These are phyloP conservation scores for Rhododendron kiyosumense DNA, from an alignment of 148 eudicot genomes.

Conservation along the genomic window DNA sequence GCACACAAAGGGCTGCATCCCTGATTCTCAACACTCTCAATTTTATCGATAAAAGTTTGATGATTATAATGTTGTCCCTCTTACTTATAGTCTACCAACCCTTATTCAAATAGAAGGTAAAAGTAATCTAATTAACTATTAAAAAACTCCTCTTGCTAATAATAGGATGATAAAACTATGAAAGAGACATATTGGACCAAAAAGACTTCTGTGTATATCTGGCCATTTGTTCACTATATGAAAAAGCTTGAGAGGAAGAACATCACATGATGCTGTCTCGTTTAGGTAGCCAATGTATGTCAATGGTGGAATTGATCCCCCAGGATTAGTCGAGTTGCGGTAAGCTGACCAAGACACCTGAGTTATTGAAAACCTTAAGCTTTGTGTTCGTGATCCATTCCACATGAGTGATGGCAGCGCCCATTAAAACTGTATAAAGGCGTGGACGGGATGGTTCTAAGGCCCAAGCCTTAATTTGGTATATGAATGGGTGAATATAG, in stretches of 20 bases:
- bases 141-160: neutral
- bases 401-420: neutral
- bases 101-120: neutral
- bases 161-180: neutral
- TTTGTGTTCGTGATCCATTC: neutral
- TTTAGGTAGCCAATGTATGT: neutral
- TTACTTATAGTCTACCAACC: neutral
- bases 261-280: neutral
- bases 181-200: neutral
- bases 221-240: neutral
- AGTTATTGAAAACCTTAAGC: neutral
- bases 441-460: neutral
- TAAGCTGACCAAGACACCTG: neutral
- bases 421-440: neutral
- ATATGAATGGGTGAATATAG: neutral
- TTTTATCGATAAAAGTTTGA: neutral
- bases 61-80: neutral
- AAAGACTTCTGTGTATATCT: neutral
- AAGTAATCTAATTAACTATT: neutral
- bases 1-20: neutral
- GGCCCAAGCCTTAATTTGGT: neutral
- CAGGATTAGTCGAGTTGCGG: neutral
- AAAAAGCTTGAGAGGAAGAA: neutral
- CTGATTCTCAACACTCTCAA: neutral
- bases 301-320: neutral